Evolutionary conservation across 2,329 filamentous ascomycete species (phyloP), one percentile per base, ranked within the genome.

Genomic region (Fusarium goolgardi): DNA sequence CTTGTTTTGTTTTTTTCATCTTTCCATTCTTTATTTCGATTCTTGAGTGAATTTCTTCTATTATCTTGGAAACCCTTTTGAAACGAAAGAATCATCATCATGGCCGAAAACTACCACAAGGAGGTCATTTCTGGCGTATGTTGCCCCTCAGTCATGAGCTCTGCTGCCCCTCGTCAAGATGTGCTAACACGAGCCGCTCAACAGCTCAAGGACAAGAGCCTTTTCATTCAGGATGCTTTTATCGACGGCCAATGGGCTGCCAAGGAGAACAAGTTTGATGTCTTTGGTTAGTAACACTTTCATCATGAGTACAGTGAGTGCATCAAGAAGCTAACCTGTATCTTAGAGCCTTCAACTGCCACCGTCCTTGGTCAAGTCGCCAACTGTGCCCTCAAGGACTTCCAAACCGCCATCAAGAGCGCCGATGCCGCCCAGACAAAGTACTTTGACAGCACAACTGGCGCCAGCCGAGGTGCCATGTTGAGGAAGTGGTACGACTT

Each of bases 211-310:
- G 64, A 74, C 55, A 59, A 64, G 56, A 71, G 67, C 47, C 72
- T 74, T 37, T 74, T 74, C 63, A 74, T 74, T 27, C 71, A 74
- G 46, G 71, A 74, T 34, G 72, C 72, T 44, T 74, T 74, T 54
- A 73, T 74, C 20, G 70, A 74, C 41, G 72, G 72, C 18, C 61
- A 72, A 66, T 74, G 72, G 72, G 71, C 72, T 27, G 21, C 69
- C 55, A 74, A 74, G 59, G 71, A 74, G n/a, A 71, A 72, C 59
- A 74, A 73, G 54, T 74, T 74, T 11, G 72, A 74, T 23, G 72
- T 74, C 29, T 74, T 74, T 35, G 72, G 71, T 73, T 43, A 55
- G 71, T 71, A 6, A 18, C 27, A 5, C 7, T 32, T 21, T 16
- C 40, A 25, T 55, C 45, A 71, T 58, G 37, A 51, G 44, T 35